phyloP scores from a whole-genome alignment of 2,329 filamentous ascomycete species.

The Boeremia exigua region DNA sequence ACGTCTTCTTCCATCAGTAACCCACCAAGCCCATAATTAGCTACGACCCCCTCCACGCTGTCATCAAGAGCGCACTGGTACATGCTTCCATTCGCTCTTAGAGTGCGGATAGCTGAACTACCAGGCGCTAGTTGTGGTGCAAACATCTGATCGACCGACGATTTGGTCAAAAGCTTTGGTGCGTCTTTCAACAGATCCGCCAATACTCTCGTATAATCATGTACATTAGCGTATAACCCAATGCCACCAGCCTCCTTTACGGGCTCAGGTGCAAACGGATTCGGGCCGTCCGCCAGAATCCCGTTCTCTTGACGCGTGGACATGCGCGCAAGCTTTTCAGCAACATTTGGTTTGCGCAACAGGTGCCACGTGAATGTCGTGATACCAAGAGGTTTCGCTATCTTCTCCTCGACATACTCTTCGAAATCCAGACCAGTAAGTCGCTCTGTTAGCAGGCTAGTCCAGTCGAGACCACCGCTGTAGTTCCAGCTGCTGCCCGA shows the following conservation, averaged over 20 bases:
- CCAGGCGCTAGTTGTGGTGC: neutral
- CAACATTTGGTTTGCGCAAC: constrained; percentile 19
- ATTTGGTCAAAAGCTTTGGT: neutral
- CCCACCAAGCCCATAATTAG: constrained; percentile 27
- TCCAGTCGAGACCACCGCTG: constrained; percentile 57
- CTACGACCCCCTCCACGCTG: constrained; percentile 17
- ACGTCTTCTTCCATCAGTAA: neutral
- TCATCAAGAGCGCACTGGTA: constrained; percentile 16
- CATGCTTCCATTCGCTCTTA: constrained; percentile 16
- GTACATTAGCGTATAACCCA: constrained; percentile 27
- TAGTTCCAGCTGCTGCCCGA: constrained; percentile 58
- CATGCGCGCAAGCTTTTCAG: constrained; percentile 26
- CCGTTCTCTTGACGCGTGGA: constrained; percentile 26
- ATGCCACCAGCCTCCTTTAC: constrained; percentile 27
- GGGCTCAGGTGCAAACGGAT: constrained; percentile 18
- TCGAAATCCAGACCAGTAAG: constrained; percentile 49
- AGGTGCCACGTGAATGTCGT: constrained; percentile 37
- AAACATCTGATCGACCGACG: neutral
- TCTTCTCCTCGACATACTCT: neutral
- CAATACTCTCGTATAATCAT: constrained; percentile 34
- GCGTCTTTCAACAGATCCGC: constrained; percentile 15
- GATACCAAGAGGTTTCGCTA: constrained; percentile 31
- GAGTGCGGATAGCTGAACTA: neutral
- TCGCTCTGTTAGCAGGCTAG: constrained; percentile 52
- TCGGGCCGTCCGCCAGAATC: constrained; percentile 18